A percentile compares a stretch with the other conserved stretches of the same genome.
Conservation (phyloP, 805 yeast genomes). For the Monosporozyma aerobia region DNA sequence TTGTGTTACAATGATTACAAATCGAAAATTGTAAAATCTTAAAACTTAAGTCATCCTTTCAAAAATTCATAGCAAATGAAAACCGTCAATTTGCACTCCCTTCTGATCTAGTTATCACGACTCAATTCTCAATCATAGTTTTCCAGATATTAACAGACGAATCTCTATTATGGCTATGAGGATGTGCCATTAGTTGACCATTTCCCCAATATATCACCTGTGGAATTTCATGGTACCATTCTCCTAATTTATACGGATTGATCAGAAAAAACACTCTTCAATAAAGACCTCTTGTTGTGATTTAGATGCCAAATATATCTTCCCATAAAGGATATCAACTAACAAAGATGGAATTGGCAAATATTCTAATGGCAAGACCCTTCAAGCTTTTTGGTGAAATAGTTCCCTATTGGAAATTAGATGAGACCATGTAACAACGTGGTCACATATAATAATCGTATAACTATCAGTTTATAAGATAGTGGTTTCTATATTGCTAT, state of each 20-base stretch:
- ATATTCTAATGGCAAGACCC: slow-evolving; percentile 76
- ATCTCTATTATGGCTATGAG: slow-evolving; percentile 5
- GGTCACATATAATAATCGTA: slow-evolving; percentile 46
- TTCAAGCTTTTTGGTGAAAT: slow-evolving; percentile 84
- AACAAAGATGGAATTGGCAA: slow-evolving; percentile 54
- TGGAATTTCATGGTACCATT: slow-evolving; percentile 69
- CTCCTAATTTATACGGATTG: slow-evolving; percentile 58
- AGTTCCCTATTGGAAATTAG: slow-evolving; percentile 63
- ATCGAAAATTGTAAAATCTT: neutral
- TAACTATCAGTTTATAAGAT: slow-evolving; percentile 49
- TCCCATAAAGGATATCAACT: slow-evolving; percentile 64
- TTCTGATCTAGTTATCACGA: neutral
- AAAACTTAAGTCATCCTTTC: neutral
- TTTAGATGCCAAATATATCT: slow-evolving; percentile 57
- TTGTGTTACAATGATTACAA: neutral
- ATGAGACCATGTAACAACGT: slow-evolving; percentile 25
- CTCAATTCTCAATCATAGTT: slow-evolving; percentile 2
- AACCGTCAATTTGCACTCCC: neutral
- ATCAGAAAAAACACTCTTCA: slow-evolving; percentile 66
- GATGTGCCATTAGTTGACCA: slow-evolving; percentile 45
- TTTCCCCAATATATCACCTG: slow-evolving; percentile 67
- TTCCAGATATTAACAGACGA: neutral
- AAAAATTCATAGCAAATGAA: neutral
- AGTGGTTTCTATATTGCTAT: slow-evolving; percentile 47
- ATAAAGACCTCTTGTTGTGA: slow-evolving; percentile 65